Evolutionary conservation across 805 yeast species (phyloP), one percentile per base, ranked within the genome.

Genomic region (Danielozyma ontarioensis): DNA sequence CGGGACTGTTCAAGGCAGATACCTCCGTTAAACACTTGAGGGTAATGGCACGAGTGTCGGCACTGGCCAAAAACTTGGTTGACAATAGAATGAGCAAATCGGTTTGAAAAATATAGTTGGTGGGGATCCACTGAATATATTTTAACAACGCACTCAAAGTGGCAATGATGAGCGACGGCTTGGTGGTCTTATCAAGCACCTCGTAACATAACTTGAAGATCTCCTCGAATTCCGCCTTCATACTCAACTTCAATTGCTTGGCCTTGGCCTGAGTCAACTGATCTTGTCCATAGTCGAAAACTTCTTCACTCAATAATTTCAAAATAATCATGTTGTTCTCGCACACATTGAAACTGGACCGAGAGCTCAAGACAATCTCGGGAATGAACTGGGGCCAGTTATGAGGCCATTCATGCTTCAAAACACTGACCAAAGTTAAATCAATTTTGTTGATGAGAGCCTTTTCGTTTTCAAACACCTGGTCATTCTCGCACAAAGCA

Each of bases 391-490:
- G 84, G 13, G 97, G 97, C 99, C 99, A 93, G 57, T 89, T 84
- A 48, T 81, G 86, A 22, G 99, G 99, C 99, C 99, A 93, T 57
- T 93, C 99, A 63, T 93, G 97, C 53, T 93, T 93, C 52, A 93
- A 76, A 33, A 93, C 81, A 53, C 89, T 94, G 24, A 93, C 98
- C 50, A 93, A 69, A 12, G 97, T 90, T 52, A 93, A 72, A 62
- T 93, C 96, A 49, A 89, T 88, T 59, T 93, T 93, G 66, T 83
- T 86, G 53, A 93, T 86, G 52, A 93, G 71, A 14, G 96, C 80
- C 51, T 80, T 81, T 53, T 87, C 87, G 27, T 73, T 61, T 31
- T 70, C 72, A 53, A 89, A 87, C 21, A 76, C 69, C 7, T 70
- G 64, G 39, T 86, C 94, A 54, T 85, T 85, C 40, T 86, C 90